Percentiles rank a stretch among this genome's conserved stretches.
phyloP scores from a whole-genome alignment of 2,329 filamentous ascomycete species.

The Fusarium dlaminii region DNA sequence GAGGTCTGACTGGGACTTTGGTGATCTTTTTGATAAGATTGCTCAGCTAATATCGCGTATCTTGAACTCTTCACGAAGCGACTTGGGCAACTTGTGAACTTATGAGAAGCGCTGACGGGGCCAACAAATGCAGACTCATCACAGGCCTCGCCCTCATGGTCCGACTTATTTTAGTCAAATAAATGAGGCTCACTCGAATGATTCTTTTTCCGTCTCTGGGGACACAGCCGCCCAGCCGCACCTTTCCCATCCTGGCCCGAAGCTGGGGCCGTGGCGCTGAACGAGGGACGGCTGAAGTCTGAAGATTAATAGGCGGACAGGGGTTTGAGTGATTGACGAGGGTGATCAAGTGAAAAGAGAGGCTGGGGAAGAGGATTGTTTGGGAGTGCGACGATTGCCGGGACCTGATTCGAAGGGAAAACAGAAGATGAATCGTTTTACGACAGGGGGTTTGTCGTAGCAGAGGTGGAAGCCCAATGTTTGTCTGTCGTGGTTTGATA shows the following conservation, averaged over 20 bases:
- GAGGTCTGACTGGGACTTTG: constrained; percentile 1
- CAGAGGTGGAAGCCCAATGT: constrained; percentile 10
- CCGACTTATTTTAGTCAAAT: not conserved
- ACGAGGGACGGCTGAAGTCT: constrained; percentile 3
- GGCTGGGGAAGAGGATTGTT: constrained; percentile 9
- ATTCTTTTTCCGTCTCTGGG: constrained; percentile 14
- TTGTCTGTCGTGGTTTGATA: not conserved
- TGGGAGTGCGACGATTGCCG: constrained; percentile 2
- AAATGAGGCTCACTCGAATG: constrained; percentile 28
- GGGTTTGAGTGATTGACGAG: constrained; percentile 13
- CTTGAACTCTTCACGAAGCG: not conserved
- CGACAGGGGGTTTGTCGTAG: not conserved
- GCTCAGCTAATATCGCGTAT: not conserved
- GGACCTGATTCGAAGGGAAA: constrained; percentile 16
- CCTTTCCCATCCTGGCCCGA: constrained; percentile 5
- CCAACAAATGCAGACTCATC: not conserved
- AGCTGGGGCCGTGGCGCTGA: constrained; percentile 20
- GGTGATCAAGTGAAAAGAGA: constrained; percentile 11
- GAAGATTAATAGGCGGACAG: constrained; percentile 12
- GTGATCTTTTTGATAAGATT: not conserved
- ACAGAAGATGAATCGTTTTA: constrained; percentile 2
- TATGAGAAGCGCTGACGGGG: not conserved
- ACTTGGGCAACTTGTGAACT: not conserved
- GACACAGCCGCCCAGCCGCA: constrained; percentile 8
- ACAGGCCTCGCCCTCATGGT: not conserved